These are phyloP conservation scores for Blastobotrys chiropterorum DNA, from an alignment of 805 yeast species.

Conservation along the genomic window DNA sequence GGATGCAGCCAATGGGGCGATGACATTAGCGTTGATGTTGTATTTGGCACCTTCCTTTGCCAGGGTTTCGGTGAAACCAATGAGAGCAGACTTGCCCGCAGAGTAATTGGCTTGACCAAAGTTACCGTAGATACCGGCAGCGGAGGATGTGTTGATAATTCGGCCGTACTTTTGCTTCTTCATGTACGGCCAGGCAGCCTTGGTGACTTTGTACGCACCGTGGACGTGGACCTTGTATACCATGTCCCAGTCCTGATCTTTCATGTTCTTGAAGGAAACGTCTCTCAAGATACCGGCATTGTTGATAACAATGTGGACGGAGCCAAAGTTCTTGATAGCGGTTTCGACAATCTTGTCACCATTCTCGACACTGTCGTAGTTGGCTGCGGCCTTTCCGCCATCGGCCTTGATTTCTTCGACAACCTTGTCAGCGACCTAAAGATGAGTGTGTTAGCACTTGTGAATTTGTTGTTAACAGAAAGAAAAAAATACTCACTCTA, in stretches of 20 bases:
- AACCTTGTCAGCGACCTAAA: conserved; percentile 79
- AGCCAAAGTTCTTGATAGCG: conserved; percentile 80
- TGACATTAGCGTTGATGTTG: conserved; percentile 77
- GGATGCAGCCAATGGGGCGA: conserved; percentile 93
- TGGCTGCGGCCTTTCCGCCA: conserved; percentile 89
- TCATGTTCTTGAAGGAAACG: conserved; percentile 79
- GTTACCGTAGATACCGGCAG: conserved; percentile 95
- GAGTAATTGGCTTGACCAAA: conserved; percentile 96
- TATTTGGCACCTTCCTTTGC: conserved; percentile 89
- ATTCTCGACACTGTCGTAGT: conserved; percentile 82
- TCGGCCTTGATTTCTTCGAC: conserved; percentile 70
- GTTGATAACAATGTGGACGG: conserved; percentile 82
- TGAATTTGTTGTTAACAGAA: neutral
- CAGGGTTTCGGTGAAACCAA: conserved; percentile 88
- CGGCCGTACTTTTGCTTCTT: conserved; percentile 82
- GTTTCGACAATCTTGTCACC: conserved; percentile 82
- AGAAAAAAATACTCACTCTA: conserved; percentile 3
- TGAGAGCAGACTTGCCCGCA: conserved; percentile 83
- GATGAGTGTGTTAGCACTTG: conserved; percentile 21
- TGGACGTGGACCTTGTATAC: conserved; percentile 83
- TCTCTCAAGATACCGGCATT: conserved; percentile 95
- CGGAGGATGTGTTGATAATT: conserved; percentile 88
- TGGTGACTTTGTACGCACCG: conserved; percentile 80
- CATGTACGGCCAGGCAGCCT: conserved; percentile 90
- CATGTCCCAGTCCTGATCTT: conserved; percentile 66